Evolutionary conservation across 257 asterid genomes (phyloP).

Genomic region (Solanum gandarillasii): DNA sequence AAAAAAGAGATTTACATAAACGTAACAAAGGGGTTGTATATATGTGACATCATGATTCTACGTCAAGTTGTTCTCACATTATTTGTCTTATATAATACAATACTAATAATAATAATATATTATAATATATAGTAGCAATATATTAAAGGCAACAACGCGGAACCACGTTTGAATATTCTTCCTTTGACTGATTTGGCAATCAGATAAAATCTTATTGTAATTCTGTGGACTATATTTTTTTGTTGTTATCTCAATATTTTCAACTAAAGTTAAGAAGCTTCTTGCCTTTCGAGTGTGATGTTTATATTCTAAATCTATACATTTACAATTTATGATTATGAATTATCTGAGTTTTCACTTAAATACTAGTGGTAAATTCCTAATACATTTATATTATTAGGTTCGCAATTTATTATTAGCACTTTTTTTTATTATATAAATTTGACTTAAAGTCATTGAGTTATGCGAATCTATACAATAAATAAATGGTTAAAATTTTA

Average conservation of each 20-base stretch:
- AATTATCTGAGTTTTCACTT: neutral
- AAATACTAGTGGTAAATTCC: neutral
- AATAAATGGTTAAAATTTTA: neutral
- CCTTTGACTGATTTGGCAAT: neutral
- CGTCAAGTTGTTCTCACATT: neutral
- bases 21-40: neutral
- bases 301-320: neutral
- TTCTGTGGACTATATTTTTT: neutral
- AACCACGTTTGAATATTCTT: neutral
- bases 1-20: neutral
- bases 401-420: neutral
- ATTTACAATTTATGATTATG: neutral
- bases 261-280: neutral
- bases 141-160: neutral
- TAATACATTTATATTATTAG: neutral
- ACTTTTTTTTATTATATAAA: neutral
- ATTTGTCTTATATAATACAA: neutral
- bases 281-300: neutral
- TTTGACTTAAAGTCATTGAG: neutral
- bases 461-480: too few species aligned
- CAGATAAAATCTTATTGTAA: neutral
- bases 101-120: neutral
- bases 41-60: neutral
- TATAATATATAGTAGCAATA: neutral
- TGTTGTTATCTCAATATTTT: neutral